Conservation (phyloP, 139 green algal species). For the Chlamydomonas incerta region DNA sequence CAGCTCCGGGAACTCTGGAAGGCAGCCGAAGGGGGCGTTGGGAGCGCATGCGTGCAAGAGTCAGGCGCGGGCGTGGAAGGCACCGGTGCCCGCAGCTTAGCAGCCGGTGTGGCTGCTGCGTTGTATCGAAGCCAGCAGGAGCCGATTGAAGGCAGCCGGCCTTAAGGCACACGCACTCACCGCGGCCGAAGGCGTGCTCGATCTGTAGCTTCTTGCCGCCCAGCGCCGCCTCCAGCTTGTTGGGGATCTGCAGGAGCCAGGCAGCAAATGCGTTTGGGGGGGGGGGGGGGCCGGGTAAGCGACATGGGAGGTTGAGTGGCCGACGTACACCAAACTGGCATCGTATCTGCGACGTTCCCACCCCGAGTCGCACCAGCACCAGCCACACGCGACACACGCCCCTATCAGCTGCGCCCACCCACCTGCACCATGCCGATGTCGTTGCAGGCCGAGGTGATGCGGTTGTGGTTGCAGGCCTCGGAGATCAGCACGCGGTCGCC, state of each 20-base stretch:
- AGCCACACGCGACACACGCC: not conserved
- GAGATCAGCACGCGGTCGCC: conserved; percentile 67
- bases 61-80: not conserved
- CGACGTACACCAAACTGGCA: too few species aligned
- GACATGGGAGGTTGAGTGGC: too few species aligned
- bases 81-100: too few species aligned
- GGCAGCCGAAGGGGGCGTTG: too few species aligned
- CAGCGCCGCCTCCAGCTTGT: conserved; percentile 42
- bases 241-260: conserved; percentile 46
- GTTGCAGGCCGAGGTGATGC: too few species aligned
- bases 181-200: conserved; percentile 70
- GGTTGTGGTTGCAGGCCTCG: conserved; percentile 81
- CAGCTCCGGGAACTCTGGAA: conserved; percentile 55
- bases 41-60: not conserved
- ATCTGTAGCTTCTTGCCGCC: conserved; percentile 46
- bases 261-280: too few species aligned
- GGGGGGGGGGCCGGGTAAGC: too few species aligned
- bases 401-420: too few species aligned
- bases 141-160: not conserved
- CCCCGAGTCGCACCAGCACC: too few species aligned
- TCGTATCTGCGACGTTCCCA: too few species aligned
- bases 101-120: too few species aligned
- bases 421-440: conserved; percentile 81
- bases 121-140: too few species aligned
- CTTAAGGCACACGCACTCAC: conserved; percentile 4